Conservation (phyloP, 1,284 basidiomycete genomes). For the Ganoderma sp. region DNA sequence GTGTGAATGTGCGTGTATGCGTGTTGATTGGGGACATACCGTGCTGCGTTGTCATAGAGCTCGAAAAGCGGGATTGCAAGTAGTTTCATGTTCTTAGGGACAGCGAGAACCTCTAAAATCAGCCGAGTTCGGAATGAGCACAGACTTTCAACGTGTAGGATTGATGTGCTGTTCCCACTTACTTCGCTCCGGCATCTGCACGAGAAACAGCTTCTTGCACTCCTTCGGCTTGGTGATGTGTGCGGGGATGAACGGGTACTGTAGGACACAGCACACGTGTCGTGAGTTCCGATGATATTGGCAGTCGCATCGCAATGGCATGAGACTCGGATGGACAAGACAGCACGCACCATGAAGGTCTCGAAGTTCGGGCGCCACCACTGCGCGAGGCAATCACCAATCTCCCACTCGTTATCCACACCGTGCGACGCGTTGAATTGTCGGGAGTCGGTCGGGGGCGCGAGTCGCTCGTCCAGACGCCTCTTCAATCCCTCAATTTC, state of each 20-base stretch:
- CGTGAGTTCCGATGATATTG: background rate
- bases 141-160: no score
- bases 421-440: conserved; percentile 77
- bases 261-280: conserved; percentile 5
- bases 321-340: background rate
- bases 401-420: conserved; percentile 91
- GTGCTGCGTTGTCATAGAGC: conserved; percentile 94
- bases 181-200: conserved; percentile 96
- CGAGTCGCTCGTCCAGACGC: conserved; percentile 87
- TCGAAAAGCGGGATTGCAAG: conserved; percentile 96
- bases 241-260: conserved; percentile 98
- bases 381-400: conserved; percentile 91
- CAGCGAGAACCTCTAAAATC: conserved; percentile 85
- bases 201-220: conserved; percentile 95
- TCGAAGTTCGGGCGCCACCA: conserved; percentile 99
- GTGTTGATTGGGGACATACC: conserved; percentile 49
- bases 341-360: conserved; percentile 87
- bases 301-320: background rate
- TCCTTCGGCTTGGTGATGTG: conserved; percentile 98
- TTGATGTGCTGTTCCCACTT: conserved; percentile 41
- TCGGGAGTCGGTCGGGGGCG: conserved; percentile 67
- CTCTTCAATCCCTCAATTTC: conserved; percentile 90
- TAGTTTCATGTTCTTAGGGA: conserved; percentile 98
- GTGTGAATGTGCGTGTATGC: conserved; percentile 3
- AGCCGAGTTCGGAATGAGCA: background rate